phyloP scores from a whole-genome alignment of 371 early-diverging fungal species.

The Mucor piriformis region DNA sequence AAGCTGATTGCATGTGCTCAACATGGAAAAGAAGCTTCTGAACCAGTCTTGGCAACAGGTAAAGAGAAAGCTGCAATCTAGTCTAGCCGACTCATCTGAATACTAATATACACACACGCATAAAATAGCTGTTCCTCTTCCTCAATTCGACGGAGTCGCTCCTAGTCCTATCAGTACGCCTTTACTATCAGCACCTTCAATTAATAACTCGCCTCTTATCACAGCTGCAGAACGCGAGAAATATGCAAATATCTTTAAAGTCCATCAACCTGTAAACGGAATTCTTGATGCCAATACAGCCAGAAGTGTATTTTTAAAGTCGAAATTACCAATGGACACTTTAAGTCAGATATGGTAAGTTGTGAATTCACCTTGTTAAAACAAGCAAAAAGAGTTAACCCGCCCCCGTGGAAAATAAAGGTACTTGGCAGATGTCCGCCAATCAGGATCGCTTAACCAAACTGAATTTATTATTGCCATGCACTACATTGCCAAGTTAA shows the following conservation, averaged over 20 bases:
- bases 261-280: conserved; percentile 46
- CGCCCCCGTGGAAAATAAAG: conserved; percentile 19
- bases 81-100: too few relatives aligned
- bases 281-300: conserved; percentile 42
- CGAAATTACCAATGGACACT: conserved; percentile 44
- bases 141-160: conserved; percentile 58
- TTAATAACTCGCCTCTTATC: conserved; percentile 15
- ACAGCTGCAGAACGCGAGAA: conserved; percentile 47
- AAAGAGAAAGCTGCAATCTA: too few relatives aligned
- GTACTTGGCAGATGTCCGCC: conserved; percentile 74
- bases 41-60: conserved; percentile 44
- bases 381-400: not conserved
- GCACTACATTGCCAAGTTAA: conserved; percentile 77
- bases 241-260: conserved; percentile 44
- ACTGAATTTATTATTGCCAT: conserved; percentile 82
- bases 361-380: not conserved
- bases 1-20: conserved; percentile 59
- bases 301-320: conserved; percentile 46
- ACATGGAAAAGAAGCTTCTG: conserved; percentile 57
- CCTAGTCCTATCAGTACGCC: conserved; percentile 21
- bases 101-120: too few relatives aligned
- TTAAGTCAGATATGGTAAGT: conserved; percentile 54
- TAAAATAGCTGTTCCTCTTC: conserved; percentile 48
- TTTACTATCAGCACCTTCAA: conserved; percentile 12
- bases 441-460: conserved; percentile 67